Percentiles rank a stretch among this genome's conserved stretches.
Evolutionary conservation across 345 rosid genomes (phyloP).

Genomic region (Sonneratia alba): DNA sequence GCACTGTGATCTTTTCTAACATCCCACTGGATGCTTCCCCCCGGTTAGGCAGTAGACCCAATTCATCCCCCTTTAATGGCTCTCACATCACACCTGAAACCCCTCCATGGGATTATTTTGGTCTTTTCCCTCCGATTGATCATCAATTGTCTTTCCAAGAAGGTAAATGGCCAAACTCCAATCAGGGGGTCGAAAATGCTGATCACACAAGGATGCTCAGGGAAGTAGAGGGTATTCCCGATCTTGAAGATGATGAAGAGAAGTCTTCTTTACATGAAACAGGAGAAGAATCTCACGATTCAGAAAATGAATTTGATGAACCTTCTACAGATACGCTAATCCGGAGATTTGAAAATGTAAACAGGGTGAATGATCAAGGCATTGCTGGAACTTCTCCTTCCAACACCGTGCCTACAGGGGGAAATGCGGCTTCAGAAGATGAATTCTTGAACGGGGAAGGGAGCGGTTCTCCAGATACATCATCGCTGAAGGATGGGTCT

Average conservation of each 20-base stretch:
- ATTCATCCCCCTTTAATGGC: slow-evolving; percentile 34
- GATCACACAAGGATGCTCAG: slow-evolving; percentile 44
- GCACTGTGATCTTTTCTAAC: slow-evolving; percentile 55
- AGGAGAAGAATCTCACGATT: slow-evolving; percentile 44
- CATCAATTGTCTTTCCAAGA: slow-evolving; percentile 48
- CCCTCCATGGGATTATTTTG: slow-evolving; percentile 88
- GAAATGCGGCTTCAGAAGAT: slow-evolving; percentile 36
- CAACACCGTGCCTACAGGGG: slow-evolving; percentile 26
- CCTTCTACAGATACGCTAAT: slow-evolving; percentile 63
- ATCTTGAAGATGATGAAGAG: slow-evolving; percentile 63
- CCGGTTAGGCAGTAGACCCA: slow-evolving; percentile 35
- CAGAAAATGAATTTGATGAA: slow-evolving; percentile 84
- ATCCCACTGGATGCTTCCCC: slow-evolving; percentile 35
- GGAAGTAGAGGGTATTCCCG: slow-evolving; percentile 65
- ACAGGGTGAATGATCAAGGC: slow-evolving; percentile 45
- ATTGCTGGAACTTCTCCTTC: slow-evolving; percentile 35
- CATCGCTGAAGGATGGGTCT: slow-evolving; percentile 45
- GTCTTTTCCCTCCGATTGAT: slow-evolving; percentile 57
- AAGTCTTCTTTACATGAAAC: slow-evolving; percentile 41
- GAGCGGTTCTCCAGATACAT: slow-evolving; percentile 48
- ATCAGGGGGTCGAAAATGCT: slow-evolving; percentile 31
- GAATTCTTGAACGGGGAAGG: slow-evolving; percentile 40
- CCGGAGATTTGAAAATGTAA: slow-evolving; percentile 73
- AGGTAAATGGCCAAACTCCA: slow-evolving; percentile 20
- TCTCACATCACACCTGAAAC: slow-evolving; percentile 45